Evolutionary conservation across 805 yeast genomes (phyloP).

Genomic region (Spathaspora boniae): DNA sequence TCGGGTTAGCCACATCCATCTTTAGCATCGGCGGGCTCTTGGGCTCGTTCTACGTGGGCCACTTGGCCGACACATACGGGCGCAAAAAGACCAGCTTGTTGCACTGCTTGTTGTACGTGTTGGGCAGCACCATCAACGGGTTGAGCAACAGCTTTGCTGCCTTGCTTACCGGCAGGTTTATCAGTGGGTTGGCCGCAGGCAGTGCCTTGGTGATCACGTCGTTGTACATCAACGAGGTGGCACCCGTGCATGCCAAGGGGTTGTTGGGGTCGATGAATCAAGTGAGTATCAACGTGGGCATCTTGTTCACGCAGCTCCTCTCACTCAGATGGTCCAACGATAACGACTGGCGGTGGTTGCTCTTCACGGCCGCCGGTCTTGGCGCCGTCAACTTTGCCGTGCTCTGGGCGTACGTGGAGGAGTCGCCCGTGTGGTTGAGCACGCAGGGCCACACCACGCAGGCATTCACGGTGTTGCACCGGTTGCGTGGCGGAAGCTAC

Average conservation of each 20-base stretch:
- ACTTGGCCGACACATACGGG: slow-evolving; percentile 63
- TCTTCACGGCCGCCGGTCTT: slow-evolving; percentile 57
- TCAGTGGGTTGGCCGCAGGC: slow-evolving; percentile 88
- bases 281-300: slow-evolving; percentile 81
- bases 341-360: slow-evolving; percentile 67
- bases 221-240: slow-evolving; percentile 71
- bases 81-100: slow-evolving; percentile 50
- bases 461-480: slow-evolving; percentile 37
- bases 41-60: slow-evolving; percentile 69
- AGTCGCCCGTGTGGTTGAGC: slow-evolving; percentile 83
- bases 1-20: slow-evolving; percentile 73
- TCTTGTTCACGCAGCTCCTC: slow-evolving; percentile 70
- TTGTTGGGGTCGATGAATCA: slow-evolving; percentile 87
- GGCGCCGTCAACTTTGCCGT: slow-evolving; percentile 48
- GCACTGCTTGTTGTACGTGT: slow-evolving; percentile 48
- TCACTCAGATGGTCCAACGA: slow-evolving; percentile 68
- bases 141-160: slow-evolving; percentile 38
- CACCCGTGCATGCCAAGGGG: slow-evolving; percentile 70
- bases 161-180: slow-evolving; percentile 64
- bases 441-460: slow-evolving; percentile 42
- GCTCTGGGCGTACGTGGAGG: slow-evolving; percentile 45
- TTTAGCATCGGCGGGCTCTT: slow-evolving; percentile 82
- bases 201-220: slow-evolving; percentile 83
- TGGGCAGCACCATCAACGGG: slow-evolving; percentile 65
- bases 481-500: slow-evolving; percentile 39